A percentile compares a stretch with the other conserved stretches of the same genome.
phyloP scores from a whole-genome alignment of 2,329 filamentous ascomycete species.

The Apiospora koreana region DNA sequence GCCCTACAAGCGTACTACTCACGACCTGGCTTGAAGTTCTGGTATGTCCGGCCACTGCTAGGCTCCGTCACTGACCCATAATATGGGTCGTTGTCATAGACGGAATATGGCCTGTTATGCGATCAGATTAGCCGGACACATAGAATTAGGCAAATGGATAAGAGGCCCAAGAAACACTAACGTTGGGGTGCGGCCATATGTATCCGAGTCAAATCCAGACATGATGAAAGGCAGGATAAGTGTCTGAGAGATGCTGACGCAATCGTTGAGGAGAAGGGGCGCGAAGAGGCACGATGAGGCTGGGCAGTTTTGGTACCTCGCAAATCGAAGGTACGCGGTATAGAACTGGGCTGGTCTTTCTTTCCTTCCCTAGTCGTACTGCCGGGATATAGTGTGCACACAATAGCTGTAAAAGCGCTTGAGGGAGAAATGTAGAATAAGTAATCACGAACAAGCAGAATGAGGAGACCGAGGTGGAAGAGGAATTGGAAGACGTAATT shows the following conservation, averaged over 20 bases:
- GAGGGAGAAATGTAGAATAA: no score
- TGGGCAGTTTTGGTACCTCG: not conserved
- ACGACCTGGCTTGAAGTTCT: conserved; percentile 6
- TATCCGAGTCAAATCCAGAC: not conserved
- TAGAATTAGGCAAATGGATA: not conserved
- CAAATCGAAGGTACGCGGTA: not conserved
- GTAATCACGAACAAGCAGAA: no score
- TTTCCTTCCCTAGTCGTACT: no score
- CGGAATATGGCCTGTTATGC: not conserved
- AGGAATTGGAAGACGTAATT: no score
- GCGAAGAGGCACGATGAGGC: not conserved
- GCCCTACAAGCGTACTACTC: not conserved
- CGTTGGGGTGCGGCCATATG: not conserved
- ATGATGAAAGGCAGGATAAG: not conserved
- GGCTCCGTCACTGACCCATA: not conserved
- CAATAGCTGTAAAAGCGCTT: no score
- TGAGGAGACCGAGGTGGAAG: no score
- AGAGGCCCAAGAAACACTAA: not conserved
- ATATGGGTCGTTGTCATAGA: not conserved
- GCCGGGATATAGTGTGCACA: no score
- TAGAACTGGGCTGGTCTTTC: no score
- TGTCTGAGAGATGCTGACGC: not conserved
- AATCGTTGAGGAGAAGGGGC: not conserved
- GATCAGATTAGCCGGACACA: not conserved
- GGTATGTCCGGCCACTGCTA: not conserved